Conservation (phyloP, 495 filamentous ascomycete genomes). For the Aspergillus biplanus region DNA sequence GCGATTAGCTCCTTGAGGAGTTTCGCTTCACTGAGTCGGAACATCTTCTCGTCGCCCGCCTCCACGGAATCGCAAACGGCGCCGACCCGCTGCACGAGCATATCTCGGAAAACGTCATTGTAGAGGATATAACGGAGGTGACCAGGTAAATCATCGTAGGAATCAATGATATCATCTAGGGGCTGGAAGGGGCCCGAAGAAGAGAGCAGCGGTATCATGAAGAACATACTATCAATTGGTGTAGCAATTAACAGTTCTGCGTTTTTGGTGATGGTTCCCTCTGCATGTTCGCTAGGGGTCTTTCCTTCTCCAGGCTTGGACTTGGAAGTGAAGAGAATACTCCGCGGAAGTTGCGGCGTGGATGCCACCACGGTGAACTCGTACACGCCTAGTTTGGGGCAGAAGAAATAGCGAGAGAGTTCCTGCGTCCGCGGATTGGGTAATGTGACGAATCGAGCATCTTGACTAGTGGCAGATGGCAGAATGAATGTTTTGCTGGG, state of each 20-base stretch:
- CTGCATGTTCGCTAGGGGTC: neutral
- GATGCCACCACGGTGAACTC: conserved; percentile 82
- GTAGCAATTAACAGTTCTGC: conserved; percentile 81
- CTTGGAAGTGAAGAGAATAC: conserved; percentile 39
- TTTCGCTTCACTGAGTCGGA: conserved; percentile 71
- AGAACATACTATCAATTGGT: conserved; percentile 80
- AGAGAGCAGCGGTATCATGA: conserved; percentile 72
- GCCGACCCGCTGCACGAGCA: conserved; percentile 57
- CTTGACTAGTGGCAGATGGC: conserved; percentile 64
- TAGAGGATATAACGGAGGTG: conserved; percentile 64
- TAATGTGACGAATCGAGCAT: conserved; percentile 74
- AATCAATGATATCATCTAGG: conserved; percentile 80
- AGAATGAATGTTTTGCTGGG: conserved; percentile 79
- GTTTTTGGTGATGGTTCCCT: conserved; percentile 51
- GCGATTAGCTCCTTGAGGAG: conserved; percentile 65
- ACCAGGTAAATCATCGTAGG: conserved; percentile 53
- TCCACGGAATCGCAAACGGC: conserved; percentile 78
- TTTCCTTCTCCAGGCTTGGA: neutral
- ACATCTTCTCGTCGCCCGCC: conserved; percentile 80
- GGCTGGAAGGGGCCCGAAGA: conserved; percentile 63
- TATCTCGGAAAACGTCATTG: conserved; percentile 42
- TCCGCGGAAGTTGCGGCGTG: conserved; percentile 44
- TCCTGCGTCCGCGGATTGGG: conserved; percentile 72
- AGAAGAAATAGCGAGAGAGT: conserved; percentile 76
- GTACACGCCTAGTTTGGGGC: conserved; percentile 75